Evolutionary conservation across 306 rosid genomes (phyloP), one percentile per base, ranked within the genome.

Genomic region (Dryas drummondii): DNA sequence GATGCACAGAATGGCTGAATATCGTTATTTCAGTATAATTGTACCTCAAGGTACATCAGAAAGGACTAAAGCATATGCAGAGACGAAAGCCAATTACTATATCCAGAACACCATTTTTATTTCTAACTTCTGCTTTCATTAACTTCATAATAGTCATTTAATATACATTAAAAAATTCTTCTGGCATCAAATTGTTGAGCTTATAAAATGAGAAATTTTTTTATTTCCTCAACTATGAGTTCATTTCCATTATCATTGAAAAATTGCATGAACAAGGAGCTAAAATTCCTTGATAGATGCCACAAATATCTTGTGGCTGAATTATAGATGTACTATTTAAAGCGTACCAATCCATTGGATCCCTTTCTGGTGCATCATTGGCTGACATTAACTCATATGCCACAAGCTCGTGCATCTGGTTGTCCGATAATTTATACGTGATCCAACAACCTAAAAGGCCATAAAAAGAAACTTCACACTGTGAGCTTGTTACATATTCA

Each of bases 331-430:
- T 22, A 27, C 5, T 16, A 27, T 16, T 53, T 27, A 45, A 54
- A 19, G 8, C 79, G 4, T 87, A 94, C 98, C 98, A 94, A 74
- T 90, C 86, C 96, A 86, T 94, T 37, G 98, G 98, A 88, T 94
- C 98, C 87, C 98, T 88, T 87, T 91, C 96, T 26, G 97, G 96
- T 67, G 89, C 98, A 82, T 91, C 97, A 71, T 90, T 87, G 81
- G 98, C 98, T 2, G 98, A 90, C 97, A 87, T 90, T 70, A 94
- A 76, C 79, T 94, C 97, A 71, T 94, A 94, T n/a, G 93, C 97
- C 59, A 64, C 88, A 54, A 94, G 96, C 79, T 91, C 93, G 49
- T 81, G 78, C 88, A 74, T 90, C 82, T 82, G 83, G 76, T 78
- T 79, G 41, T 78, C 86, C 4, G 80, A 63, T 72, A 89, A 85